A percentile compares a stretch with the other conserved stretches of the same genome.
phyloP scores from a whole-genome alignment of 2,329 filamentous ascomycete species.

The Epichloe sylvatica region DNA sequence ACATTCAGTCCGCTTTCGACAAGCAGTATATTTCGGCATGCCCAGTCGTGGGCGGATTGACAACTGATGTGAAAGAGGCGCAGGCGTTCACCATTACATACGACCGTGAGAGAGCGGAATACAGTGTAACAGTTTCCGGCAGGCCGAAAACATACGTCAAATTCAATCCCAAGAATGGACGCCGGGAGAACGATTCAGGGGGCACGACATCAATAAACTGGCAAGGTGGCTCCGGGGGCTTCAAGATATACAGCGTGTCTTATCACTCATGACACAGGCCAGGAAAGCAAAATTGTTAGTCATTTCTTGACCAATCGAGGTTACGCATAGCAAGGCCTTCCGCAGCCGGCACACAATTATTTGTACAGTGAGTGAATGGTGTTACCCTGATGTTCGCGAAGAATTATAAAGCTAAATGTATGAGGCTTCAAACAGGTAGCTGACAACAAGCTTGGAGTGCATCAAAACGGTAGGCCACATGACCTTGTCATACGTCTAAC shows the following conservation, averaged over 20 bases:
- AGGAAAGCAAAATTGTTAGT: background rate
- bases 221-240: background rate
- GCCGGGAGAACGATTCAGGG: background rate
- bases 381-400: too few species aligned
- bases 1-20: conserved; percentile 15
- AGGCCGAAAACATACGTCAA: background rate
- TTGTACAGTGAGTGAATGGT: too few species aligned
- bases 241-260: conserved; percentile 6
- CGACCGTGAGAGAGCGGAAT: background rate
- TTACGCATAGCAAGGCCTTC: too few species aligned
- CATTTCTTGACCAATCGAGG: background rate
- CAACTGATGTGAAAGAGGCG: conserved; percentile 1
- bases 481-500: conserved; percentile 20
- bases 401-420: conserved; percentile 10
- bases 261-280: conserved; percentile 1
- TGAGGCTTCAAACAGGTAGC: conserved; percentile 24
- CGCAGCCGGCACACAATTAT: too few species aligned
- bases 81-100: conserved; percentile 7
- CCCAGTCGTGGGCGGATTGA: conserved; percentile 5
- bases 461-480: conserved; percentile 22
- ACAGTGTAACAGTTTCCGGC: conserved; percentile 1
- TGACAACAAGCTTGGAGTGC: conserved; percentile 22
- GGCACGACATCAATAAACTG: background rate
- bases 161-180: background rate
- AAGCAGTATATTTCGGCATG: conserved; percentile 29